phyloP scores from a whole-genome alignment of 2,329 filamentous ascomycete species.

The Calonectria multiphialidica region DNA sequence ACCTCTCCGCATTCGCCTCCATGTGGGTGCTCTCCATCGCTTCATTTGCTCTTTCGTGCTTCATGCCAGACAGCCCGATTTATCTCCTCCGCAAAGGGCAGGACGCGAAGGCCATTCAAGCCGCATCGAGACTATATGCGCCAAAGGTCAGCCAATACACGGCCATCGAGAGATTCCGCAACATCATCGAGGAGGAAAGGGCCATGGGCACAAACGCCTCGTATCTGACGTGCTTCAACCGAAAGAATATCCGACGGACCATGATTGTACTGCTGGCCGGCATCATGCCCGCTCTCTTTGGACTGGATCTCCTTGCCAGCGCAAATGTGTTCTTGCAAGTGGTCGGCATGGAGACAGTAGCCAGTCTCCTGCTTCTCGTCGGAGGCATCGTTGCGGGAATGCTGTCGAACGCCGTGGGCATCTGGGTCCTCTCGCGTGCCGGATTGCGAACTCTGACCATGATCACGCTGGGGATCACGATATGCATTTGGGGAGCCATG shows the following conservation, averaged over 20 bases:
- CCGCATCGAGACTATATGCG: conserved; percentile 34
- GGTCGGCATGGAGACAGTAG: conserved; percentile 43
- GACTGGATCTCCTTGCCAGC: conserved; percentile 55
- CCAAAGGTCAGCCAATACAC: conserved; percentile 26
- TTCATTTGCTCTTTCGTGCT: conserved; percentile 35
- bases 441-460: conserved; percentile 56
- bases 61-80: conserved; percentile 46
- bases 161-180: conserved; percentile 32
- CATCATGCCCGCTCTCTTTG: conserved; percentile 56
- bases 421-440: conserved; percentile 57
- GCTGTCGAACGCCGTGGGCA: conserved; percentile 55
- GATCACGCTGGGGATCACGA: conserved; percentile 45
- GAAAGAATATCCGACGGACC: conserved; percentile 53
- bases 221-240: conserved; percentile 57
- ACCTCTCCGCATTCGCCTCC: conserved; percentile 41
- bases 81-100: conserved; percentile 36
- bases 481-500: conserved; percentile 58
- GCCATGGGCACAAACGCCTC: conserved; percentile 43
- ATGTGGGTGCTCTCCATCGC: conserved; percentile 39
- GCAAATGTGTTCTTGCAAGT: conserved; percentile 53
- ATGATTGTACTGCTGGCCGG: conserved; percentile 54
- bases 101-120: conserved; percentile 29
- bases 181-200: conserved; percentile 56
- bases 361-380: conserved; percentile 58
- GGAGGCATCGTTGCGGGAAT: conserved; percentile 59